These are phyloP conservation scores for Ophiosphaerella herpotricha DNA, from an alignment of 2,329 filamentous ascomycete species.

Conservation along the genomic window DNA sequence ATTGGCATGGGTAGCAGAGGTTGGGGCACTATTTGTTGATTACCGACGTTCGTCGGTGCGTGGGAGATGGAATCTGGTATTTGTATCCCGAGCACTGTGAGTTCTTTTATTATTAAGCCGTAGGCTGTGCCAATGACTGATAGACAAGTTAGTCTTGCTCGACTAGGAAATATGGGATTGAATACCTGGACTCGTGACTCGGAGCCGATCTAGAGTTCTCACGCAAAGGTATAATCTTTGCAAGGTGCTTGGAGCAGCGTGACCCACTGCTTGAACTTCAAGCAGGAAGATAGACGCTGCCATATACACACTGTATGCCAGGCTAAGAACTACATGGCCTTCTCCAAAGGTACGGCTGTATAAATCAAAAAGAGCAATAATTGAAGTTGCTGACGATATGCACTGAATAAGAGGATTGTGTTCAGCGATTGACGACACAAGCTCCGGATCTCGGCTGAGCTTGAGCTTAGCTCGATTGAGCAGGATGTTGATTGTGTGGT, in stretches of 20 bases:
- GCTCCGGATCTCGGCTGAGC: constrained; percentile 7
- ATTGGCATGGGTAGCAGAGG: not conserved
- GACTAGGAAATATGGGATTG: not conserved
- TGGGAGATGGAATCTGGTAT: not conserved
- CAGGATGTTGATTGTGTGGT: constrained; percentile 14
- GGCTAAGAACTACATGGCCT: constrained; percentile 9
- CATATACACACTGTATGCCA: constrained; percentile 14
- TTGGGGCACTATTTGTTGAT: not conserved
- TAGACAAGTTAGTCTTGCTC: not conserved
- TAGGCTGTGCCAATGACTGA: constrained; percentile 6
- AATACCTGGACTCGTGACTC: constrained; percentile 8
- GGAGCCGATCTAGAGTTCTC: constrained; percentile 4
- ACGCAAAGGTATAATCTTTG: constrained; percentile 7
- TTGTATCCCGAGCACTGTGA: constrained; percentile 6
- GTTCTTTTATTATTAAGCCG: constrained; percentile 5
- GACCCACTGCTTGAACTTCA: constrained; percentile 10
- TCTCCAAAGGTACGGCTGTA: constrained; percentile 12
- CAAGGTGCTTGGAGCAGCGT: constrained; percentile 5
- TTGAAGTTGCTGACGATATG: constrained; percentile 14
- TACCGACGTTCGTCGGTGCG: not conserved
- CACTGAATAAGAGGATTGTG: constrained; percentile 15
- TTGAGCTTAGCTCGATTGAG: constrained; percentile 13
- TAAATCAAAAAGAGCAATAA: constrained; percentile 10
- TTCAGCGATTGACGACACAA: constrained; percentile 1
- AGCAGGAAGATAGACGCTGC: constrained; percentile 15